These are phyloP conservation scores for Silene conica DNA, from an alignment of 148 eudicot species.

Conservation along the genomic window DNA sequence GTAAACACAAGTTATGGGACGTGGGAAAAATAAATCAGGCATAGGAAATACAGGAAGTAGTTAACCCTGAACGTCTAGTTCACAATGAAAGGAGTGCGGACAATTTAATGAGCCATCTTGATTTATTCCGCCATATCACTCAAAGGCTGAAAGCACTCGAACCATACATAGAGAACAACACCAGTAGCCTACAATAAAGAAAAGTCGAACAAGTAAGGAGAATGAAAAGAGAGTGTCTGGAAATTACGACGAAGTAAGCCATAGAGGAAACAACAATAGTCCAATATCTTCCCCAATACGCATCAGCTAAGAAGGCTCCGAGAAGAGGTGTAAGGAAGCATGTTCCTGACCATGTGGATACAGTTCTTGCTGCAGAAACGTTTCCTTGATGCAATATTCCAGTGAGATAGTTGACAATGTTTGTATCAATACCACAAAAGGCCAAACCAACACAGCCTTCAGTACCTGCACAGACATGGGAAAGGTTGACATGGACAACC, in stretches of 20 bases:
- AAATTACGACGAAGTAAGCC: slow-evolving; percentile 66
- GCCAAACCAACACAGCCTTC: slow-evolving; percentile 85
- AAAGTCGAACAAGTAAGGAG: not conserved
- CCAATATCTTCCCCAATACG: slow-evolving; percentile 89
- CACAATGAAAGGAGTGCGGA: too few relatives aligned
- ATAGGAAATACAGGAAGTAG: too few relatives aligned
- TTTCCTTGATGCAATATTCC: slow-evolving; percentile 65
- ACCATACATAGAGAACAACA: too few relatives aligned
- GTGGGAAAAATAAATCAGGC: too few relatives aligned
- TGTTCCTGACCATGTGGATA: slow-evolving; percentile 77
- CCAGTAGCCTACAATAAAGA: not conserved
- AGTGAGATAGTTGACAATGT: slow-evolving; percentile 72
- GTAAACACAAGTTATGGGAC: too few relatives aligned
- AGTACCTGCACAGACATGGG: slow-evolving; percentile 39
- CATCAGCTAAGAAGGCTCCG: slow-evolving; percentile 82
- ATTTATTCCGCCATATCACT: too few relatives aligned
- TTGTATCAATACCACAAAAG: slow-evolving; percentile 62
- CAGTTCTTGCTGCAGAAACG: slow-evolving; percentile 74
- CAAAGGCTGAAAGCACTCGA: too few relatives aligned
- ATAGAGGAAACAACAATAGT: slow-evolving; percentile 68
- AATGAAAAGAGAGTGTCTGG: not conserved
- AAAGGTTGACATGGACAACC: not conserved
- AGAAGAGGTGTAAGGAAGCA: slow-evolving; percentile 76
- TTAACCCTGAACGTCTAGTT: too few relatives aligned
- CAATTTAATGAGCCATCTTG: too few relatives aligned